Conservation (phyloP, 2,329 filamentous ascomycete species). For the Reticulascus tulasneorum region DNA sequence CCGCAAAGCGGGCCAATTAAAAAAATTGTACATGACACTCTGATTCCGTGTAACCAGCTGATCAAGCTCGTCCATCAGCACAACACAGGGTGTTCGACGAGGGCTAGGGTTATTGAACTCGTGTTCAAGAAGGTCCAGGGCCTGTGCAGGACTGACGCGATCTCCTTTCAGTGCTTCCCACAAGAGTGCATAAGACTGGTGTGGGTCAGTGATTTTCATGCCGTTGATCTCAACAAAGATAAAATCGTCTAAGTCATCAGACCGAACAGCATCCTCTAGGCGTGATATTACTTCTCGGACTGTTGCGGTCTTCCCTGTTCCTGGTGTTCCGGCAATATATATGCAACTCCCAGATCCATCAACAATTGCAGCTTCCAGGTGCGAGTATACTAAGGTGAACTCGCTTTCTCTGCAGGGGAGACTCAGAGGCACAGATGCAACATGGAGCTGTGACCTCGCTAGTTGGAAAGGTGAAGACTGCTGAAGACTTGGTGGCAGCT, state of each 20-base stretch:
- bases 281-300: slow-evolving; percentile 91
- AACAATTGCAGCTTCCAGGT: slow-evolving; percentile 89
- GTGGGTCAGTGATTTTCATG: slow-evolving; percentile 98
- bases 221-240: slow-evolving; percentile 99
- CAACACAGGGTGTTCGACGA: slow-evolving; percentile 87
- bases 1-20: slow-evolving; percentile 93
- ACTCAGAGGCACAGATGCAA: slow-evolving; percentile 84
- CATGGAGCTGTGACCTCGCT: slow-evolving; percentile 83
- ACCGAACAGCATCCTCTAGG: slow-evolving; percentile 79
- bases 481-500: slow-evolving; percentile 70
- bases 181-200: slow-evolving; percentile 89
- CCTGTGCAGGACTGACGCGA: slow-evolving; percentile 85
- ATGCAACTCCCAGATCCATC: slow-evolving; percentile 94
- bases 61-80: slow-evolving; percentile 97
- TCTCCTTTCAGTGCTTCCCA: slow-evolving; percentile 97
- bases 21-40: slow-evolving; percentile 99
- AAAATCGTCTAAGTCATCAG: slow-evolving; percentile 94
- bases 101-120: slow-evolving; percentile 93
- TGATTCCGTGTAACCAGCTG: slow-evolving; percentile 98
- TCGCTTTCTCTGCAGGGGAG: slow-evolving; percentile 90
- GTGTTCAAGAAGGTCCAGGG: slow-evolving; percentile 81
- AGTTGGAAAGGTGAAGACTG: slow-evolving; percentile 87
- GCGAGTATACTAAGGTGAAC: slow-evolving; percentile 86
- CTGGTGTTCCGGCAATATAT: slow-evolving; percentile 98
- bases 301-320: slow-evolving; percentile 95